Evolutionary conservation across 2,329 filamentous ascomycete genomes (phyloP), one percentile per base, ranked within the genome.

Genomic region (Paecilomyces sp.): DNA sequence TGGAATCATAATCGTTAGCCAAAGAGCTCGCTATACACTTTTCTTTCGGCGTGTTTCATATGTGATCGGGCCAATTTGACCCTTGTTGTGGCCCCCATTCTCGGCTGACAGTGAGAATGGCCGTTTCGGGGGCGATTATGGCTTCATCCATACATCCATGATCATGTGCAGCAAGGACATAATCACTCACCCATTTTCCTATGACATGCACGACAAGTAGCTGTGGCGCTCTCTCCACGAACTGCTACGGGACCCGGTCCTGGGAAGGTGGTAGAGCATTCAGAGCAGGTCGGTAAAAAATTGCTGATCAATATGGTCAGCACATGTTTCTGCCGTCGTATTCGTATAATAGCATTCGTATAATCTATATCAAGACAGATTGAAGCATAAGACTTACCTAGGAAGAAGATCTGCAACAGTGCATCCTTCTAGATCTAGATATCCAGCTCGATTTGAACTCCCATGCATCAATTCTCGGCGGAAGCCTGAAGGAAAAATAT

Each of bases 151-250:
- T 18, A 55, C 15, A 55, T 55, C 57, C 3, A n/a, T 58, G 60
- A 60, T 54, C 51, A 58, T 51, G 33, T n/a, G 34, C 24, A 41
- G n/a, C 54, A 57, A 33, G 34, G 54, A 53, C 36, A 34, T 15
- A 47, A n/a, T 47, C 56, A 66, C 76, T 11, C 74, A 83, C 81
- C 88, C 83, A 94, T 92, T 71, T 88, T 88, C 57, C 82, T 80
- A 77, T 94, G 90, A 71, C 91, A 95, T 67, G 88, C 84, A 55
- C 90, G 85, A 75, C 91, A 95, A 41, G 91, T 83, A 60, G 91
- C 89, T 68, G 86, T 87, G 24, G 85, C 83, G 18, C 84, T 85
- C 61, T 93, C 89, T 54, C 89, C 90, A 28, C 88, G 82, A 5
- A 93, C 88, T 3, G 89, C 86, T 15, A 87, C 81, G 34, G 94